Conservation (phyloP, 495 filamentous ascomycete genomes). For the Tuber brumale region DNA sequence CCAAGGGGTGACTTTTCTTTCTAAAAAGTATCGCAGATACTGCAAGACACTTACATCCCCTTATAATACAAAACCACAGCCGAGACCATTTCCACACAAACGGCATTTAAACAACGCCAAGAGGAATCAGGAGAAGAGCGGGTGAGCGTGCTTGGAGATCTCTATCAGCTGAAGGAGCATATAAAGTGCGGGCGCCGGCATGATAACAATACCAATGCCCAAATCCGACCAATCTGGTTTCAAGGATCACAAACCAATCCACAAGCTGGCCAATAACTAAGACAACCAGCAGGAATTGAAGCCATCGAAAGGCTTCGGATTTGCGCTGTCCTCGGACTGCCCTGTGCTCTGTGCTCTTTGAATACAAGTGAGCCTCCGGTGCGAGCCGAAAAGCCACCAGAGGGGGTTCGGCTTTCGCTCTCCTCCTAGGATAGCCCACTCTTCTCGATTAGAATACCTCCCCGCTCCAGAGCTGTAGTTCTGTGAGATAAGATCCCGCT, state of each 20-base stretch:
- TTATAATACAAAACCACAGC: neutral
- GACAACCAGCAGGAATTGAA: neutral
- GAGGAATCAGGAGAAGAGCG: neutral
- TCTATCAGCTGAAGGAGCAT: neutral
- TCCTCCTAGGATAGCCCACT: too few species aligned
- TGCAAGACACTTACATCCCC: neutral
- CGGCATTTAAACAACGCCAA: neutral
- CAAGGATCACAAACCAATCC: neutral
- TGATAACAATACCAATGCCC: neutral
- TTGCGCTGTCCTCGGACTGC: neutral
- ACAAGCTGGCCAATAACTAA: neutral
- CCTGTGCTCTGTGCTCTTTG: neutral
- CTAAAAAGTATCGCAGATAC: neutral
- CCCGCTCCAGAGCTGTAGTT: neutral
- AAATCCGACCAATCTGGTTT: neutral
- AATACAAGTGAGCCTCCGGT: too few species aligned
- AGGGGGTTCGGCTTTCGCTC: too few species aligned
- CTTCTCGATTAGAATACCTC: neutral
- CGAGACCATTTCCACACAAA: neutral
- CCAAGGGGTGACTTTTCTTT: neutral
- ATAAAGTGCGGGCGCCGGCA: neutral
- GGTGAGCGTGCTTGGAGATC: neutral
- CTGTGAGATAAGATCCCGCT: neutral
- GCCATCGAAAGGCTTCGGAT: neutral
- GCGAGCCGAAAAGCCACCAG: neutral